Percentiles rank a stretch among this genome's conserved stretches.
Conservation (phyloP, 2,329 filamentous ascomycete genomes). For the Orbilia oligospora region DNA sequence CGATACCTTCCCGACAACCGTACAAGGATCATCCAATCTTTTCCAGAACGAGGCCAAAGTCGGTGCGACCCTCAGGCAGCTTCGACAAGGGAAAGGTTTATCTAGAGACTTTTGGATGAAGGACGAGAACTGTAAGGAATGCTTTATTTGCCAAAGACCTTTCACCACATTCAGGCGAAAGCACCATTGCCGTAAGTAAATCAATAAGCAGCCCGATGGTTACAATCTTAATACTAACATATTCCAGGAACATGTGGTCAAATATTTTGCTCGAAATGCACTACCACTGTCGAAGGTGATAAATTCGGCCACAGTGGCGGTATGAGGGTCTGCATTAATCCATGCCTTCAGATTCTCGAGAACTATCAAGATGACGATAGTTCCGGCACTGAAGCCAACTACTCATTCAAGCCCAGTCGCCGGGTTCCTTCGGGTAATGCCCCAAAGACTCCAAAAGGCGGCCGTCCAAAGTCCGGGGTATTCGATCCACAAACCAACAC, state of each 20-base stretch:
- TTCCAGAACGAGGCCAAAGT: conserved; percentile 65
- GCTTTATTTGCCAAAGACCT: conserved; percentile 88
- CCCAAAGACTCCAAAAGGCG: conserved; percentile 51
- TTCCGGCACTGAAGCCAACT: conserved; percentile 53
- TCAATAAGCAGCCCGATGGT: background rate
- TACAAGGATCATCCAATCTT: conserved; percentile 63
- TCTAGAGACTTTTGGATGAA: conserved; percentile 99
- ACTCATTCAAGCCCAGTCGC: conserved; percentile 51
- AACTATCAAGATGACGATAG: conserved; percentile 73
- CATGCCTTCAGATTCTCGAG: conserved; percentile 88
- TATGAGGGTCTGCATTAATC: conserved; percentile 88
- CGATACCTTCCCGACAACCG: conserved; percentile 31
- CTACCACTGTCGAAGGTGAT: conserved; percentile 86
- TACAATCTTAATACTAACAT: background rate
- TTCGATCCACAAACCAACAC: conserved; percentile 66
- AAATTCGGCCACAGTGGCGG: conserved; percentile 88
- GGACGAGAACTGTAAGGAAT: conserved; percentile 97
- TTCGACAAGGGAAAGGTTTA: conserved; percentile 83
- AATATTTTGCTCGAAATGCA: conserved; percentile 98
- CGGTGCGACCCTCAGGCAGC: conserved; percentile 69
- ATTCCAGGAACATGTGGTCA: conserved; percentile 81
- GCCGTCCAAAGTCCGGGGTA: conserved; percentile 66
- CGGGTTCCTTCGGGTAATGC: conserved; percentile 35
- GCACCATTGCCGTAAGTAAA: conserved; percentile 85
- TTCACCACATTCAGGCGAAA: conserved; percentile 96